Evolutionary conservation across 176 grass and related monocot genomes (phyloP).

Genomic region (Oryza meridionalis): DNA sequence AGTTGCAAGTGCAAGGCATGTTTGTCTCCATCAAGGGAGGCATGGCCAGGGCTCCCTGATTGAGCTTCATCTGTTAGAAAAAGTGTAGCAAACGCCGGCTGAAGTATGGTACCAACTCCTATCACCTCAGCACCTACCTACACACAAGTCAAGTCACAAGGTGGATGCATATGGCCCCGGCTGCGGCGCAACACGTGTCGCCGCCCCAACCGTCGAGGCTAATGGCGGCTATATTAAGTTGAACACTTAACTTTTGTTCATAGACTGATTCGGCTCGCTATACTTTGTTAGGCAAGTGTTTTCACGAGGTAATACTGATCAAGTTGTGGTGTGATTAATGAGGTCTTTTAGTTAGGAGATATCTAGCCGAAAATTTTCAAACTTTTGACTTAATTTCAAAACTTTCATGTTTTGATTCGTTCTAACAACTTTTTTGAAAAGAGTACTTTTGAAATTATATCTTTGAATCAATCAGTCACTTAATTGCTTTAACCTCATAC

Average conservation of each 20-base stretch:
- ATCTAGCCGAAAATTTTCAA: neutral
- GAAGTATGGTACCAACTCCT: slow-evolving; percentile 27
- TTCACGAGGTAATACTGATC: neutral
- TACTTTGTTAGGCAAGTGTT: neutral
- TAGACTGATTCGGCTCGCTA: neutral
- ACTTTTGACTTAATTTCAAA: neutral
- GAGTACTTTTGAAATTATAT: neutral
- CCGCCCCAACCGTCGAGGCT: neutral
- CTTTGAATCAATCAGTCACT: neutral
- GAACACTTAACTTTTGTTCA: neutral
- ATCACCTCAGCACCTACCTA: slow-evolving; percentile 38
- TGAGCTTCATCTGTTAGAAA: slow-evolving; percentile 48
- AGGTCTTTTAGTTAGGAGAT: neutral
- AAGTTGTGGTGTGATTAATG: neutral
- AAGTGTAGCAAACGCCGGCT: slow-evolving; percentile 34
- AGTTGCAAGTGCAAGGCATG: neutral
- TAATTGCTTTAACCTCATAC: neutral
- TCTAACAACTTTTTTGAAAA: neutral
- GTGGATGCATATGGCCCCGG: neutral
- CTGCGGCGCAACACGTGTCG: slow-evolving; percentile 17
- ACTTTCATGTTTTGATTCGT: neutral
- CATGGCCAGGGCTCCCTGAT: slow-evolving; percentile 58
- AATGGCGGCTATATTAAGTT: neutral
- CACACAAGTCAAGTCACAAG: neutral
- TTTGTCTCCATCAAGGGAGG: slow-evolving; percentile 52